Percentiles rank a stretch among this genome's conserved stretches.
Evolutionary conservation across 768 basidiomycete genomes (phyloP).

Genomic region (Sarcomyxa edulis): DNA sequence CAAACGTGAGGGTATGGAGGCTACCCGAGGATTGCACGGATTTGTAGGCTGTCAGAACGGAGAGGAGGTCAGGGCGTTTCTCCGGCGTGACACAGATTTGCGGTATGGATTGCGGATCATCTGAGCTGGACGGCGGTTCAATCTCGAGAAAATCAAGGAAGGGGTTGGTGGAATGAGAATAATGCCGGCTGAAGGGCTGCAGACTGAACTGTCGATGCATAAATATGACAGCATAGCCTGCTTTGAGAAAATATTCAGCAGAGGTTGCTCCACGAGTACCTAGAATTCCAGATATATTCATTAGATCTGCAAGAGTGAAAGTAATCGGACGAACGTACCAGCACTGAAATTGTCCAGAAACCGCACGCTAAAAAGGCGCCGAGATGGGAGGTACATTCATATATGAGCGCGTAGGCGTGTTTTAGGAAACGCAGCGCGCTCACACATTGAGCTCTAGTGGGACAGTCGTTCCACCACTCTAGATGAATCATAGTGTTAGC

Average conservation of each 20-base stretch:
- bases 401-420: constrained; percentile 19
- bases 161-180: constrained; percentile 96
- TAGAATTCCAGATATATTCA: constrained; percentile 19
- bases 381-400: constrained; percentile 14
- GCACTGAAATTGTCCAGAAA: constrained; percentile 99
- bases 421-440: constrained; percentile 34
- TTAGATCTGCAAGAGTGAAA: constrained; percentile 8
- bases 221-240: constrained; percentile 96
- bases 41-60: constrained; percentile 78
- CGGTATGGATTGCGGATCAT: constrained; percentile 19
- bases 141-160: constrained; percentile 94
- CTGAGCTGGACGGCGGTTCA: constrained; percentile 23
- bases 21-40: constrained; percentile 67
- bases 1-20: constrained; percentile 83
- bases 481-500: constrained; percentile 11
- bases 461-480: constrained; percentile 99
- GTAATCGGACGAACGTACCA: constrained; percentile 43
- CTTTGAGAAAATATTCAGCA: constrained; percentile 94
- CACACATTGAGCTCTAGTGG: constrained; percentile 99
- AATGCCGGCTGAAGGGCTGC: constrained; percentile 95
- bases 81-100: constrained; percentile 62
- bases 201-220: constrained; percentile 98
- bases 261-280: constrained; percentile 97
- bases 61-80: constrained; percentile 60
- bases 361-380: constrained; percentile 67